phyloP scores from a whole-genome alignment of 2,329 filamentous ascomycete genomes.

The Pleomassaria siparia region DNA sequence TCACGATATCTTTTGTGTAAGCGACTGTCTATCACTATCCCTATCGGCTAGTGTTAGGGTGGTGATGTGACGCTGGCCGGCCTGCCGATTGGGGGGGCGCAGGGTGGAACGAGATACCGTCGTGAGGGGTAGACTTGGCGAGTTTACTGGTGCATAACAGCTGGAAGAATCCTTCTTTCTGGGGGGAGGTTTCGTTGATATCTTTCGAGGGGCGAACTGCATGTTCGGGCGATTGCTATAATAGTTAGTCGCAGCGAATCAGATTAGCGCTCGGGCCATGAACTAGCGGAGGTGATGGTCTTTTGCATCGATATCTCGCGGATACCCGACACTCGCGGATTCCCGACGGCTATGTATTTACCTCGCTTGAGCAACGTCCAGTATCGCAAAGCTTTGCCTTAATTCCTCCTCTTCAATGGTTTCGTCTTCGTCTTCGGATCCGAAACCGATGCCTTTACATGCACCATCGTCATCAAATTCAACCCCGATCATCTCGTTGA shows the following conservation, averaged over 20 bases:
- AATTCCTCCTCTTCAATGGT: background rate
- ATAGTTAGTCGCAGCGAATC: background rate
- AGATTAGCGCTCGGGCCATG: background rate
- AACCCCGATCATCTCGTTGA: slow-evolving; percentile 40
- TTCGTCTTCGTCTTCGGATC: background rate
- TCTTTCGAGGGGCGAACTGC: too few species aligned
- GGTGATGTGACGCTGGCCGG: background rate
- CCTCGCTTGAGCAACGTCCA: slow-evolving; percentile 6
- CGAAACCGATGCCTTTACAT: slow-evolving; percentile 42
- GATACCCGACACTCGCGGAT: background rate
- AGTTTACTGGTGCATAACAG: background rate
- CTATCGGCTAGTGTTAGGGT: background rate
- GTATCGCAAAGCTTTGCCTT: slow-evolving; percentile 4
- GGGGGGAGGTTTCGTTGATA: too few species aligned
- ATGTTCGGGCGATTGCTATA: too few species aligned
- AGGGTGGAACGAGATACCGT: background rate
- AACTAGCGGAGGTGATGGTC: background rate
- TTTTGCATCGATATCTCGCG: background rate
- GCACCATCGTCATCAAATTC: slow-evolving; percentile 40
- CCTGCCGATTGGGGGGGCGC: background rate
- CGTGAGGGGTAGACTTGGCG: background rate
- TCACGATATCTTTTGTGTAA: background rate
- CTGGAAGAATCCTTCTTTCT: background rate
- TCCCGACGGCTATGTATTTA: too few species aligned
- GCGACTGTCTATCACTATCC: background rate